Percentiles rank a stretch among this genome's conserved stretches.
phyloP scores from a whole-genome alignment of 257 asterid species.

The Solanum acaule region DNA sequence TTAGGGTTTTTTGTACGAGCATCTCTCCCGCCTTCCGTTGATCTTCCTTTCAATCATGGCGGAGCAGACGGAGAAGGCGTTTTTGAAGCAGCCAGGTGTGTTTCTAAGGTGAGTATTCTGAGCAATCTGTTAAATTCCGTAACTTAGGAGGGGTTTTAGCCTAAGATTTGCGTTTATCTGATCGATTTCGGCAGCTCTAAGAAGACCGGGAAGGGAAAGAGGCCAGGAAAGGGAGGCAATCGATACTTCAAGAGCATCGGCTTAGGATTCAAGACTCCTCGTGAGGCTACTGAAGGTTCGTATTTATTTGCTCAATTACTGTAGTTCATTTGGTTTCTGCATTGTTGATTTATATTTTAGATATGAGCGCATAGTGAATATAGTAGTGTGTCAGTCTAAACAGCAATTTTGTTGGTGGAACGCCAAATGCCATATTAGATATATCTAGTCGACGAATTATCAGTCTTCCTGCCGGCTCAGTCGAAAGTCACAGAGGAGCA shows the following conservation, averaged over 20 bases:
- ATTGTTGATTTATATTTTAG: too few species aligned
- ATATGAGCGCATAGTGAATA: too few species aligned
- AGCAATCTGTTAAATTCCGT: neutral
- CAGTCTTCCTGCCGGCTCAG: too few species aligned
- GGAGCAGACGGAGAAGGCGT: constrained; percentile 7
- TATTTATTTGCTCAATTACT: neutral
- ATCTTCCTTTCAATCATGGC: too few species aligned
- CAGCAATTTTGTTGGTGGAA: too few species aligned
- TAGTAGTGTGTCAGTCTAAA: too few species aligned
- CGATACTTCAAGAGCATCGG: constrained; percentile 39
- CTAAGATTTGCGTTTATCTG: neutral
- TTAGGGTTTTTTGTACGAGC: too few species aligned
- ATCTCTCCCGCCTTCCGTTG: too few species aligned
- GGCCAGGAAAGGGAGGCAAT: constrained; percentile 41
- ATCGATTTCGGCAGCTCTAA: constrained; percentile 19
- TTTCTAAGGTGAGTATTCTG: neutral
- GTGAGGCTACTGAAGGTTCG: constrained; percentile 31
- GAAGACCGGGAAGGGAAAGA: constrained; percentile 38
- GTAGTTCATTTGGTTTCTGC: neutral
- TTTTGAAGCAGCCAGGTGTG: constrained; percentile 10
- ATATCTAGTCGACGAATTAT: too few species aligned
- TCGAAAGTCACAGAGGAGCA: too few species aligned
- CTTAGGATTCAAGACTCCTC: constrained; percentile 32
- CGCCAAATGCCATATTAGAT: too few species aligned
- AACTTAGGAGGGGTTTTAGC: neutral